A percentile compares a stretch with the other conserved stretches of the same genome.
phyloP scores from a whole-genome alignment of 257 asterid genomes.

The Nicotiana tomentosiformis region DNA sequence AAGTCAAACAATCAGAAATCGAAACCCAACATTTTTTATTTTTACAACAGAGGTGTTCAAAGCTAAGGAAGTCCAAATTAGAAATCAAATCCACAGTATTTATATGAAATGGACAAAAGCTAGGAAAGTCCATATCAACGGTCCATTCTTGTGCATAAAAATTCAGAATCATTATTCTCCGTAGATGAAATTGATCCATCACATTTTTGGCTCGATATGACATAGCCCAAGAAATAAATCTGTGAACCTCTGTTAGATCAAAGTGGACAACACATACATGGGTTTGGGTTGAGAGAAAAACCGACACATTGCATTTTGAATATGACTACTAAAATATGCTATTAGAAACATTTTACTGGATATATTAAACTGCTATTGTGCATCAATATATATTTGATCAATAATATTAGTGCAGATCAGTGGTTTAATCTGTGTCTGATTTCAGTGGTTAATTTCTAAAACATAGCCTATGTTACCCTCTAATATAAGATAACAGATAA shows the following conservation, averaged over 20 bases:
- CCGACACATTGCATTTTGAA: neutral
- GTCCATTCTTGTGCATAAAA: neutral
- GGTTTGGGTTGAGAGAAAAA: neutral
- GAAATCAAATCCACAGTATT: neutral
- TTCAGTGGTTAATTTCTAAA: neutral
- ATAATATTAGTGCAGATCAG: neutral
- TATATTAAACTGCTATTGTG: no score
- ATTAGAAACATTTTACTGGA: no score
- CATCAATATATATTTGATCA: neutral
- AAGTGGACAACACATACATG: neutral
- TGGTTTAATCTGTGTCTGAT: no score
- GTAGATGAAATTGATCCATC: neutral
- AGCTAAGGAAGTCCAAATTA: neutral
- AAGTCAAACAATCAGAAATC: neutral
- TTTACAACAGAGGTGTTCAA: neutral
- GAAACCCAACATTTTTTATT: no score
- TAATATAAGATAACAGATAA: neutral
- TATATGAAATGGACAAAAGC: neutral
- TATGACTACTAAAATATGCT: neutral
- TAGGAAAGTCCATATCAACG: neutral
- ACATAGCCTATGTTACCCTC: neutral
- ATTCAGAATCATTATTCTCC: neutral
- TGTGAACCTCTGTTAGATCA: neutral
- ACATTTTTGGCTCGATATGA: neutral
- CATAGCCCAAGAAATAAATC: neutral